Evolutionary conservation across 1,284 basidiomycete species (phyloP).

Genomic region (Apiotrichum gamsii): DNA sequence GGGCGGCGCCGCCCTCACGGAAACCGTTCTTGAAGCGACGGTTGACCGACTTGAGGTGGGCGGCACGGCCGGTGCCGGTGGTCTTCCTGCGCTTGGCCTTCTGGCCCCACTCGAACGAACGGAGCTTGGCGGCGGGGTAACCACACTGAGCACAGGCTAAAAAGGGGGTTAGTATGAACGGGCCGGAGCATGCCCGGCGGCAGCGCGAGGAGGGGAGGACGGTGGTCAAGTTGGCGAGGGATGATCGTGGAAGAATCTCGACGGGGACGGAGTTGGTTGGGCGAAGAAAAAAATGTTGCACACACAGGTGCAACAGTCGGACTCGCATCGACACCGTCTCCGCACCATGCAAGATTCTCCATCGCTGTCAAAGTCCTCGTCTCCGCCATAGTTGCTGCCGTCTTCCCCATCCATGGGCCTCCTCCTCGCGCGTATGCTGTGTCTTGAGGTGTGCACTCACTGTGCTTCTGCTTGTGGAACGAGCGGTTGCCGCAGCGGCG

Average conservation of each 20-base stretch:
- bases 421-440: too few species aligned
- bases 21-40: constrained; percentile 93
- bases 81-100: constrained; percentile 99
- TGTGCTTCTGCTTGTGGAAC: constrained; percentile 97
- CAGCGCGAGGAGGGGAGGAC: not conserved
- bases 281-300: too few species aligned
- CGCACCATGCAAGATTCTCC: too few species aligned
- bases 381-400: too few species aligned
- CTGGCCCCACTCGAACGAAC: constrained; percentile 95
- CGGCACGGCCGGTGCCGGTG: constrained; percentile 91
- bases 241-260: too few species aligned
- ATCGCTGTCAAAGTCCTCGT: too few species aligned
- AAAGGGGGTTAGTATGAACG: constrained; percentile 1
- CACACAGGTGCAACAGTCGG: too few species aligned
- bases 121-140: constrained; percentile 89
- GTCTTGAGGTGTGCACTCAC: constrained; percentile 57
- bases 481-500: constrained; percentile 86
- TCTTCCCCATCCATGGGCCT: too few species aligned
- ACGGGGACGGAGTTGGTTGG: too few species aligned
- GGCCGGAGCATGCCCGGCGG: not conserved
- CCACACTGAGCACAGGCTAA: constrained; percentile 91
- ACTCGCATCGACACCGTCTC: too few species aligned
- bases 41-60: constrained; percentile 83
- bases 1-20: constrained; percentile 65
- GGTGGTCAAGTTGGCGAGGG: too few species aligned